These are phyloP conservation scores for Chalciporus piperatus DNA, from an alignment of 768 basidiomycete genomes.

Conservation along the genomic window DNA sequence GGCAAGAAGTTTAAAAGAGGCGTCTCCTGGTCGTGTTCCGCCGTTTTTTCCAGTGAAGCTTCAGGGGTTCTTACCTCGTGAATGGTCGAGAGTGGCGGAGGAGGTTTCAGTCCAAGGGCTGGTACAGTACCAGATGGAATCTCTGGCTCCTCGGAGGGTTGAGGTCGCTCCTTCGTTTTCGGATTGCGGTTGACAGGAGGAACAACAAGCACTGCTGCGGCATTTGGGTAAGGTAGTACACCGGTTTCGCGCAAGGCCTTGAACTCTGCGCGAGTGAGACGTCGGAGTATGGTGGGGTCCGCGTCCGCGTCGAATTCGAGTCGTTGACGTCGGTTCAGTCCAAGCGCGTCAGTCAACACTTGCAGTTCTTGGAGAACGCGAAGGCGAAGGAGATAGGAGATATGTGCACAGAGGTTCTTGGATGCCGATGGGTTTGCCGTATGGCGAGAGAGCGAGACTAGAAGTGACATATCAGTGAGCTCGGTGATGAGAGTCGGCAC, in stretches of 20 bases:
- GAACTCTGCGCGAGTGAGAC: conserved; percentile 65
- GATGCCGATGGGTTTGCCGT: conserved; percentile 34
- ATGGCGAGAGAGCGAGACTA: conserved; percentile 25
- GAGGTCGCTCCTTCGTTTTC: conserved; percentile 42
- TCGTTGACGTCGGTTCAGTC: neutral
- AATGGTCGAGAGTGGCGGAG: conserved; percentile 29
- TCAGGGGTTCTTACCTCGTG: conserved; percentile 2
- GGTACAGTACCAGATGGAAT: conserved; percentile 15
- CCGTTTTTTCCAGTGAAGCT: neutral
- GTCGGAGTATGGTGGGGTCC: conserved; percentile 49
- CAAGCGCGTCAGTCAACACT: conserved; percentile 41
- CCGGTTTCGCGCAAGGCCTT: conserved; percentile 44
- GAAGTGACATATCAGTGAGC: conserved; percentile 2
- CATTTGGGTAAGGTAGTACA: conserved; percentile 47
- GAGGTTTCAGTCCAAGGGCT: conserved; percentile 8
- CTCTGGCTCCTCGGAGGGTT: conserved; percentile 36
- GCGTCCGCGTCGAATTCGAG: conserved; percentile 4
- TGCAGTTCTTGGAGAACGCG: conserved; percentile 76
- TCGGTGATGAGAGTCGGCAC: neutral
- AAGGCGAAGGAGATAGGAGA: conserved; percentile 64
- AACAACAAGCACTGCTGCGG: conserved; percentile 65
- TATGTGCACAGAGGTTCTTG: conserved; percentile 49
- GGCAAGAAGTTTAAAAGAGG: conserved; percentile 28
- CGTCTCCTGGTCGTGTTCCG: conserved; percentile 3
- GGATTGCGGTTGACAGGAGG: conserved; percentile 62